Base-by-base conservation (phyloP, 331 rosid genomes). In the Pyrus hybrid region DNA sequence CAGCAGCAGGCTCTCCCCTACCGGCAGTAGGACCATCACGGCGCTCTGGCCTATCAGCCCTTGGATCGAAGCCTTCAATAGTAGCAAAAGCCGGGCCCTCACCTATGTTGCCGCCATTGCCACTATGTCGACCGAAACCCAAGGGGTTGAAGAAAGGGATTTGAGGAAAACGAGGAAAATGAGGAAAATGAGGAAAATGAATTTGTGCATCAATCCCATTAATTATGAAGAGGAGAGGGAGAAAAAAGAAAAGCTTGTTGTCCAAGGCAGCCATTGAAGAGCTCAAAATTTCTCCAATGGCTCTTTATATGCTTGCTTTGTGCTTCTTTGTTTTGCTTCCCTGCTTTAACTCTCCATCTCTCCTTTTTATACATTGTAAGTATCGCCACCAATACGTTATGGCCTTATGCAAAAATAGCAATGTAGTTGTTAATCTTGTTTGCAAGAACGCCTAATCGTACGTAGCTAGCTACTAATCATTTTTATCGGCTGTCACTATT, bases 261-360 rank as follows among this genome's bases (percentile, higher is more conserved):
- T 29, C 71, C 14, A 78, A 54, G 51, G 53, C 51, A 63, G 85
- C 76, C 97, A 85, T 86, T 77, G 76, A 81, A 78, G 88, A 71
- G 30, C 13, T 13, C 16, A 22, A 51, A 41, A 8, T 60, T 57
- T 74, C 80, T 80, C 63, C 85, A 80, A 77, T 70, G 80, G 80
- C 80, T 54, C 56, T 12, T 30, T 14, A 58, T 58, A 20, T 14
- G 3, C 18, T 68, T 10, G 32, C 37, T 45, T 32, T 64, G 13
- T 63, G 53, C 69, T 49, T 22, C 30, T 51, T 51, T 67, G 26
- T 56, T 65, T 66, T 25, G 21, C 35, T 70, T 71, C 21, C 13
- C 29, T 10, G 53, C 25, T 35, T 37, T 20, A 54, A 30, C 87
- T 73, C 84, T 21, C 82, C 80, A 54, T 77, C 82, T 73, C 84